Conservation (phyloP, 495 filamentous ascomycete species). For the Rostrohypoxylon terebratum region DNA sequence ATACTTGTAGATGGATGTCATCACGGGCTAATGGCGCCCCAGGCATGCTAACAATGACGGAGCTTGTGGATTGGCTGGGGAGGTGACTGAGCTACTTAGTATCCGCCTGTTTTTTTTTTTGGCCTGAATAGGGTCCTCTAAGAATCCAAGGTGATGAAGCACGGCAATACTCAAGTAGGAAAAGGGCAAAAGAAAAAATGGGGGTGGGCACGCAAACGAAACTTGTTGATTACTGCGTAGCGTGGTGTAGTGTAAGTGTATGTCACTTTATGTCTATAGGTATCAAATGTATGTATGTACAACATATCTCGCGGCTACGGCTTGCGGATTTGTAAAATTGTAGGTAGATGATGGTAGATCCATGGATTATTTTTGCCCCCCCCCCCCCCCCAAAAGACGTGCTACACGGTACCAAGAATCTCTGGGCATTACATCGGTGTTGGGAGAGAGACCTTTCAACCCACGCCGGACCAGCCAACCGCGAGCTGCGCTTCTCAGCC, state of each 20-base stretch:
- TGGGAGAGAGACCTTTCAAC: constrained; percentile 42
- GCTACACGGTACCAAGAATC: constrained; percentile 35
- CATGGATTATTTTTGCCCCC: constrained; percentile 15
- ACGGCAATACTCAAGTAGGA: constrained; percentile 48
- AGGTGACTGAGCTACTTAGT: constrained; percentile 14
- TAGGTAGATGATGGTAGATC: constrained; percentile 16
- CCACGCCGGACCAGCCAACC: constrained; percentile 39
- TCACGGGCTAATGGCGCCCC: constrained; percentile 48
- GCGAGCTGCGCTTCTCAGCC: constrained; percentile 37
- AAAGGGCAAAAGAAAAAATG: constrained; percentile 49
- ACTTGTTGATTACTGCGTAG: constrained; percentile 40
- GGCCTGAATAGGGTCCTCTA: constrained; percentile 33
- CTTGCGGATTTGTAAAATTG: constrained; percentile 24
- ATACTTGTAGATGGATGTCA: constrained; percentile 48
- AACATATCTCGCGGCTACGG: constrained; percentile 43
- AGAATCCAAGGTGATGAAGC: constrained; percentile 46
- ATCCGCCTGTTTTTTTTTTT: constrained; percentile 40
- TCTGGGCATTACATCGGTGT: constrained; percentile 48
- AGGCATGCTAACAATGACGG: constrained; percentile 46
- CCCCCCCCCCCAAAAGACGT: no score
- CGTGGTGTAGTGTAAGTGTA: neutral
- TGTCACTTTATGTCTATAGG: neutral
- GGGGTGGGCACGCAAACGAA: constrained; percentile 47
- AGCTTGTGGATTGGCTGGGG: constrained; percentile 45
- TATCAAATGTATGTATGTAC: constrained; percentile 18